A percentile compares a stretch with the other conserved stretches of the same genome.
Evolutionary conservation across 2,329 filamentous ascomycete species (phyloP).

Genomic region (Escovopsis sp.): DNA sequence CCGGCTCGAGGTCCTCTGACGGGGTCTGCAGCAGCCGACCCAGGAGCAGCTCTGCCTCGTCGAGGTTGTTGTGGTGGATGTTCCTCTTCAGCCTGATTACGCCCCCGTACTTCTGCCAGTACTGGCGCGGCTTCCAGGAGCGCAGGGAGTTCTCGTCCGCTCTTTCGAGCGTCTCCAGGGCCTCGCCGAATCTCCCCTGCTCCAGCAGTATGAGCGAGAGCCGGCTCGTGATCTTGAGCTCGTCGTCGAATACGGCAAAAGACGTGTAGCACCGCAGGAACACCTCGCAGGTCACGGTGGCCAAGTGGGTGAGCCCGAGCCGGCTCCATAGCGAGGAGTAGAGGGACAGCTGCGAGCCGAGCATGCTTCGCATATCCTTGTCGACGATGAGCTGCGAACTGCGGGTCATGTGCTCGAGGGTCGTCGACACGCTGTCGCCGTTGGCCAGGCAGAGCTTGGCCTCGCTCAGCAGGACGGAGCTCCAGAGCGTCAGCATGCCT

Average conservation of each 20-base stretch:
- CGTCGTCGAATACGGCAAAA: slow-evolving; percentile 53
- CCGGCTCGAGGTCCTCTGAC: slow-evolving; percentile 35
- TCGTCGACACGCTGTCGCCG: slow-evolving; percentile 47
- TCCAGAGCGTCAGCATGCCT: slow-evolving; percentile 74
- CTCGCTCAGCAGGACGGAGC: slow-evolving; percentile 71
- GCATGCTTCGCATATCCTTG: slow-evolving; percentile 56
- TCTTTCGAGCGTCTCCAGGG: slow-evolving; percentile 27
- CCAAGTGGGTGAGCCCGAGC: slow-evolving; percentile 46
- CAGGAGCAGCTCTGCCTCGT: slow-evolving; percentile 36
- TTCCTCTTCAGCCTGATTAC: slow-evolving; percentile 51
- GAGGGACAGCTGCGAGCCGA: slow-evolving; percentile 61
- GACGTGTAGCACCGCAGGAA: slow-evolving; percentile 59
- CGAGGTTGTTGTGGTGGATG: slow-evolving; percentile 39
- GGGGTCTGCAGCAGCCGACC: slow-evolving; percentile 37
- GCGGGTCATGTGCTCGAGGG: slow-evolving; percentile 67
- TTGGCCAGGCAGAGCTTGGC: slow-evolving; percentile 64
- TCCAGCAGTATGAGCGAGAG: slow-evolving; percentile 47
- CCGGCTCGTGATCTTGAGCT: slow-evolving; percentile 58
- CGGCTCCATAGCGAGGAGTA: slow-evolving; percentile 61
- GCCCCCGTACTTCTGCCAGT: slow-evolving; percentile 51
- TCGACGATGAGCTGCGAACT: slow-evolving; percentile 71
- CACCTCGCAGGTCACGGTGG: slow-evolving; percentile 51
- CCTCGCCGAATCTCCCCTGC: slow-evolving; percentile 56
- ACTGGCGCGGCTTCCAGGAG: slow-evolving; percentile 65
- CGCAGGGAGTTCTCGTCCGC: slow-evolving; percentile 48